Conservation (phyloP, 805 yeast genomes). For the Candida michaelii region DNA sequence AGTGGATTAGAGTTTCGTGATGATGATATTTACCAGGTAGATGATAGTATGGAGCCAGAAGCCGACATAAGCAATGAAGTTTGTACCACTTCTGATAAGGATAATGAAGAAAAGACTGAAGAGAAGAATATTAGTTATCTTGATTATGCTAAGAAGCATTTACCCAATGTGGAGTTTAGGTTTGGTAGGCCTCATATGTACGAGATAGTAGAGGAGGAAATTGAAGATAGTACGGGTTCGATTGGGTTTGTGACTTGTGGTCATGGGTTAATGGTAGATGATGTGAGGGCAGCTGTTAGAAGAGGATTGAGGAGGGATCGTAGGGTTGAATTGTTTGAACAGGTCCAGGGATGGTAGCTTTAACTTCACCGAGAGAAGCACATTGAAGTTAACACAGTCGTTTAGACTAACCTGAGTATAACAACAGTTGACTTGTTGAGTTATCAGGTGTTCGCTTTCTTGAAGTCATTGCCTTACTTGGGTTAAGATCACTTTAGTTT, state of each 20-base stretch:
- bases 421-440: too few relatives aligned
- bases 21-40: neutral
- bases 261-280: constrained; percentile 44
- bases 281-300: constrained; percentile 26
- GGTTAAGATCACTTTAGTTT: too few relatives aligned
- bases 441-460: too few relatives aligned
- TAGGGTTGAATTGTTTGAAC: constrained; percentile 39
- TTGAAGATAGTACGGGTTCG: constrained; percentile 35
- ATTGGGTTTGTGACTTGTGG: constrained; percentile 52
- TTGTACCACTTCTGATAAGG: too few relatives aligned
- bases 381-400: too few relatives aligned
- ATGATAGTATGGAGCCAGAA: neutral
- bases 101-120: neutral
- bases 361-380: too few relatives aligned
- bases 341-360: constrained; percentile 37
- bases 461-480: too few relatives aligned
- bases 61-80: neutral
- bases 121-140: neutral
- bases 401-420: too few relatives aligned
- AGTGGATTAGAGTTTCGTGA: constrained; percentile 7
- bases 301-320: constrained; percentile 19
- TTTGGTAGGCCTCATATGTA: constrained; percentile 44
- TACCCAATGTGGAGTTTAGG: constrained; percentile 40
- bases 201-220: constrained; percentile 36
- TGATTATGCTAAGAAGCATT: constrained; percentile 15